These are phyloP conservation scores for Rhypophila decipiens DNA, from an alignment of 495 filamentous ascomycete genomes.

Conservation along the genomic window DNA sequence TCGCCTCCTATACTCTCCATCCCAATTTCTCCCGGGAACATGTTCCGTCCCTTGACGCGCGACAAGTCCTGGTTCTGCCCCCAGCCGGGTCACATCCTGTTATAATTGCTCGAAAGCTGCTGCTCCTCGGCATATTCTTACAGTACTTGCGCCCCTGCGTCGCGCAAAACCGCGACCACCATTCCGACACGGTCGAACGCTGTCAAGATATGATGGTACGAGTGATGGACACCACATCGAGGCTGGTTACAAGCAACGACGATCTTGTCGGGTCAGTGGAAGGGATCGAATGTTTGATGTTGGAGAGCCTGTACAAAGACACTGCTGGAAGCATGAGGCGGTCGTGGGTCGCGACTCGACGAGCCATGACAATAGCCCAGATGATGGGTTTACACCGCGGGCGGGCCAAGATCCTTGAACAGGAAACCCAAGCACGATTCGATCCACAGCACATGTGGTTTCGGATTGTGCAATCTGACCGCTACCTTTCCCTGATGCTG, in stretches of 20 bases:
- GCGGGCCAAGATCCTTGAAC: slow-evolving; percentile 10
- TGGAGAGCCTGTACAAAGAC: slow-evolving; percentile 40
- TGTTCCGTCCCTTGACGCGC: background rate
- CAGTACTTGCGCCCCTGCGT: slow-evolving; percentile 28
- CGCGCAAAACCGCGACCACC: slow-evolving; percentile 4
- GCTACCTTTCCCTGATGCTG: slow-evolving; percentile 23
- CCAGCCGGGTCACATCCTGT: slow-evolving; percentile 35
- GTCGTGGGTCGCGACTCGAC: slow-evolving; percentile 35
- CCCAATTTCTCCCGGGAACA: background rate
- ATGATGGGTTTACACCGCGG: slow-evolving; percentile 39
- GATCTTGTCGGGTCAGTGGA: slow-evolving; percentile 39
- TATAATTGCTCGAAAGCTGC: slow-evolving; percentile 38
- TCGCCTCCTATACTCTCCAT: background rate
- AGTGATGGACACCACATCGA: slow-evolving; percentile 30
- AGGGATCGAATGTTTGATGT: slow-evolving; percentile 43
- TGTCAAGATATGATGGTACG: slow-evolving; percentile 18
- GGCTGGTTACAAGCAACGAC: slow-evolving; percentile 41
- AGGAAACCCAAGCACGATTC: background rate
- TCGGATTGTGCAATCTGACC: slow-evolving; percentile 25
- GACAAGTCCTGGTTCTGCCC: slow-evolving; percentile 27
- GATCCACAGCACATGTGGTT: slow-evolving; percentile 28
- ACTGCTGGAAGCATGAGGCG: slow-evolving; percentile 41
- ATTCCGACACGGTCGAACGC: slow-evolving; percentile 8
- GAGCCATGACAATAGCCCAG: slow-evolving; percentile 36
- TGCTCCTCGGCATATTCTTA: slow-evolving; percentile 36